These are phyloP conservation scores for Globisporangium iwayamae DNA, from an alignment of 352 stramenopile genomes.

Conservation along the genomic window DNA sequence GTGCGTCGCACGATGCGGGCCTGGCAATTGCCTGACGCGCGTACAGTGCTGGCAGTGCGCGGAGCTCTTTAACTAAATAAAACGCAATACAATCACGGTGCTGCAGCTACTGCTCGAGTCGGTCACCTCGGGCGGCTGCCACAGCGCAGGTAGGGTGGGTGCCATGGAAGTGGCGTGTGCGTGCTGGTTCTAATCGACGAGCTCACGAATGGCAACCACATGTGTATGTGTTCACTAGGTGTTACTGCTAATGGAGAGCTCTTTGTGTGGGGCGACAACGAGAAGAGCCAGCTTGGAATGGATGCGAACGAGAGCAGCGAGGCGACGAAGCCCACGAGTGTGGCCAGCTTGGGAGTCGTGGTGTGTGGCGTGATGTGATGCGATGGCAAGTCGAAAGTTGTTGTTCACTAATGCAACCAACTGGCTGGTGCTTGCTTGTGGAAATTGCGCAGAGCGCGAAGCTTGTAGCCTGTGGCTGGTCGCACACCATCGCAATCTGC, in stretches of 20 bases:
- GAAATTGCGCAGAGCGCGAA: constrained; percentile 17
- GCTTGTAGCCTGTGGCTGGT: constrained; percentile 71
- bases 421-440: not conserved
- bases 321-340: not conserved
- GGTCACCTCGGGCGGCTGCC: constrained; percentile 58
- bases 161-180: not conserved
- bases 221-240: constrained; percentile 17
- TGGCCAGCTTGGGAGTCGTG: not conserved
- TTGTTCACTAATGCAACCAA: not conserved
- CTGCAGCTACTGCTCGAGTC: constrained; percentile 26
- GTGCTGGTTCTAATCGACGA: not conserved
- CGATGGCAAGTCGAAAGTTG: not conserved
- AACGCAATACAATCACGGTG: not conserved
- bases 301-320: constrained; percentile 3
- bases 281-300: constrained; percentile 43
- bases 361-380: not conserved
- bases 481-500: constrained; percentile 50
- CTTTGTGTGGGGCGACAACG: constrained; percentile 72
- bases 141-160: constrained; percentile 50
- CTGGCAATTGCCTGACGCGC: not conserved
- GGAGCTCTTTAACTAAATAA: not conserved
- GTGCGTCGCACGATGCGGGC: not conserved
- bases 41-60: not conserved
- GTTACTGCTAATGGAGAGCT: constrained; percentile 26
- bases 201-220: not conserved